These are phyloP conservation scores for Pseudonitzschia multistriata DNA, from an alignment of 108 stramenopile genomes.

Conservation along the genomic window DNA sequence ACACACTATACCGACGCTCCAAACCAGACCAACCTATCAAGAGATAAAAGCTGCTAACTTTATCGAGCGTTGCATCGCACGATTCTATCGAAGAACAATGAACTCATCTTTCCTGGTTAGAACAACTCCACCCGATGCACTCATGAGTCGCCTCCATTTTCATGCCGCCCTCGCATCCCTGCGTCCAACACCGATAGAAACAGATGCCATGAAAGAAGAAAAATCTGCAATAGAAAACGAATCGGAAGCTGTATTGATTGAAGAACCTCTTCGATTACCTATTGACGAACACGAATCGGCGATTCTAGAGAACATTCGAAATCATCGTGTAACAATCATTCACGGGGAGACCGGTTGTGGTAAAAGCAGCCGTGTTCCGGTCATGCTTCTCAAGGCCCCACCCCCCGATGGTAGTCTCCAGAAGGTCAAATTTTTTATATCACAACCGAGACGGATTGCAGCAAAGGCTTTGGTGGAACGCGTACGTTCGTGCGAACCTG, in stretches of 20 bases:
- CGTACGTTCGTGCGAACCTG: conserved; percentile 62
- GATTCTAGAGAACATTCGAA: conserved; percentile 57
- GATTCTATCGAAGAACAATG: conserved; percentile 7
- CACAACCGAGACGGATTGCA: conserved; percentile 86
- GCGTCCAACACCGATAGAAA: neutral
- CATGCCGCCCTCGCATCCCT: conserved; percentile 15
- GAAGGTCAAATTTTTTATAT: conserved; percentile 82
- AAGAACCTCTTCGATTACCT: conserved; percentile 41
- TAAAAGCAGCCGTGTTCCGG: conserved; percentile 78
- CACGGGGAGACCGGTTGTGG: conserved; percentile 90
- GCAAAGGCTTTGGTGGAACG: conserved; percentile 82
- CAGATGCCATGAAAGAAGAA: neutral
- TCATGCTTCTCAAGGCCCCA: conserved; percentile 74
- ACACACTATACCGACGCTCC: neutral
- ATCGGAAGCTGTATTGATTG: conserved; percentile 5
- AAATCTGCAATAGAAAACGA: conserved; percentile 8
- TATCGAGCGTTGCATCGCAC: conserved; percentile 46
- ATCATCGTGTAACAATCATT: conserved; percentile 85
- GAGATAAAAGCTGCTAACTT: conserved; percentile 46
- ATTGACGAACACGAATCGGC: conserved; percentile 74
- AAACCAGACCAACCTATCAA: conserved; percentile 30
- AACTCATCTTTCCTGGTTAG: conserved; percentile 9
- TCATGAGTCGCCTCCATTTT: conserved; percentile 34
- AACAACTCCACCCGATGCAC: conserved; percentile 19
- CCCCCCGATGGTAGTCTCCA: conserved; percentile 49